Evolutionary conservation across 164 flowering plant genomes (phyloP).

Genomic region (Magnolia sinica): DNA sequence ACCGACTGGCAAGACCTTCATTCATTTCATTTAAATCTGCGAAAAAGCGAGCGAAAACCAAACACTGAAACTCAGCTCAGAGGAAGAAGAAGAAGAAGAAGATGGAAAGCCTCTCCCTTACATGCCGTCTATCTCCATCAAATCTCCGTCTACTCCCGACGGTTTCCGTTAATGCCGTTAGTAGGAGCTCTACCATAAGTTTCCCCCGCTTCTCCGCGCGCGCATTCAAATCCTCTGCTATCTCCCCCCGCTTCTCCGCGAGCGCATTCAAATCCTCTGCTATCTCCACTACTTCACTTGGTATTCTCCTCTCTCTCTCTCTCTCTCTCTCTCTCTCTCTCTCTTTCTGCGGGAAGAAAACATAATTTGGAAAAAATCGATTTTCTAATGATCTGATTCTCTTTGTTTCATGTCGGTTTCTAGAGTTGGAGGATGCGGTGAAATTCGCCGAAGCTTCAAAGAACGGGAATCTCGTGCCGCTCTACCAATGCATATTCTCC

Average conservation of each 20-base stretch:
- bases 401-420: neutral
- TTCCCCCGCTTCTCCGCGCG: constrained; percentile 12
- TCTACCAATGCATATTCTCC: constrained; percentile 55
- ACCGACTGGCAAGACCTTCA: no score
- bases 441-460: constrained; percentile 54
- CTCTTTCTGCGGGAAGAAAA: neutral
- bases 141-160: constrained; percentile 8
- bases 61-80: no score
- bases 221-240: constrained; percentile 30
- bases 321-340: neutral
- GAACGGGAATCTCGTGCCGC: constrained; percentile 63
- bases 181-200: constrained; percentile 7
- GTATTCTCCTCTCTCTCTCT: constrained; percentile 14
- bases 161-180: constrained; percentile 9
- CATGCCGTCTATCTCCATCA: constrained; percentile 6
- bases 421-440: constrained; percentile 29
- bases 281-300: constrained; percentile 24
- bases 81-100: no score
- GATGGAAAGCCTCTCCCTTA: constrained; percentile 27
- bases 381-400: constrained; percentile 1
- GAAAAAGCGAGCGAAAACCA: no score
- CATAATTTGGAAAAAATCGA: neutral
- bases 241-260: neutral
- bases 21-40: no score
- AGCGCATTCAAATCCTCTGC: constrained; percentile 25